Evolutionary conservation across 768 basidiomycete genomes (phyloP).

Genomic region (Pisolithus sp.): DNA sequence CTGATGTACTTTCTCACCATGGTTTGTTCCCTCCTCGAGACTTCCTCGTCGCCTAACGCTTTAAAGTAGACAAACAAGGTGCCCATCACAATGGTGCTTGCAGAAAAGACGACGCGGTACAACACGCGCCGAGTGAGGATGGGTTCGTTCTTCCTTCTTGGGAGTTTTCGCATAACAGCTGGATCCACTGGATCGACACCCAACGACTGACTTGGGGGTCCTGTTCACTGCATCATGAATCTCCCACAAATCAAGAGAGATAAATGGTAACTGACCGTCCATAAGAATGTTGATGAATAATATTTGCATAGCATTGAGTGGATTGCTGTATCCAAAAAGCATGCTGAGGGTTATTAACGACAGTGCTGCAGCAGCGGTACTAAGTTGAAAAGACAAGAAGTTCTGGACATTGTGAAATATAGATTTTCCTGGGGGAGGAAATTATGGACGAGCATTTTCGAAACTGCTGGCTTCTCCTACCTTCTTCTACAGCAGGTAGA

Average conservation of each 20-base stretch:
- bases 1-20: slow-evolving; percentile 56
- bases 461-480: slow-evolving; percentile 29
- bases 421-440: slow-evolving; percentile 62
- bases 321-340: slow-evolving; percentile 82
- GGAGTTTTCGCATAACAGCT: slow-evolving; percentile 87
- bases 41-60: slow-evolving; percentile 75
- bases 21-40: slow-evolving; percentile 87
- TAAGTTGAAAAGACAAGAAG: slow-evolving; percentile 94
- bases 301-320: slow-evolving; percentile 97
- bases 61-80: slow-evolving; percentile 83
- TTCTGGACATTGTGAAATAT: slow-evolving; percentile 99
- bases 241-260: background rate
- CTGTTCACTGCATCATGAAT: slow-evolving; percentile 31
- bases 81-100: slow-evolving; percentile 84
- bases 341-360: slow-evolving; percentile 95
- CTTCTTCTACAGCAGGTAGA: slow-evolving; percentile 90
- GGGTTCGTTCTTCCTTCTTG: slow-evolving; percentile 86
- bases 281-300: slow-evolving; percentile 99
- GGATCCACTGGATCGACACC: slow-evolving; percentile 96
- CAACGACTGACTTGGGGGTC: slow-evolving; percentile 90
- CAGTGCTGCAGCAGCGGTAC: slow-evolving; percentile 93
- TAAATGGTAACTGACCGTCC: slow-evolving; percentile 64
- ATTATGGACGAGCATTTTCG: background rate
- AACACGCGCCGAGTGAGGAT: slow-evolving; percentile 74
- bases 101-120: slow-evolving; percentile 84